A percentile compares a stretch with the other conserved stretches of the same genome.
phyloP scores from a whole-genome alignment of 805 yeast genomes.

The Starmerella cellae region DNA sequence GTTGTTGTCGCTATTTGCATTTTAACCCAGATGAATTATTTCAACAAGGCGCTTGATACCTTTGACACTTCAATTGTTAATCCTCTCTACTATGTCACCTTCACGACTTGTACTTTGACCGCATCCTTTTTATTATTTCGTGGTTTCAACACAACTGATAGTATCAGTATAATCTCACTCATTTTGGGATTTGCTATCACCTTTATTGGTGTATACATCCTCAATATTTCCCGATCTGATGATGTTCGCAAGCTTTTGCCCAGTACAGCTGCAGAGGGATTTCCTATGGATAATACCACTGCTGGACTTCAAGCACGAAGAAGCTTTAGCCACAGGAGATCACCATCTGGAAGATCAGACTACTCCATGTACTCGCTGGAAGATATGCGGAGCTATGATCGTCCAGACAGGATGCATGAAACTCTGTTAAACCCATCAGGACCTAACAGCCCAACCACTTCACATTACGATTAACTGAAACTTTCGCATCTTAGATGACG shows the following conservation, averaged over 20 bases:
- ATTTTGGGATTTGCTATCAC: slow-evolving; percentile 77
- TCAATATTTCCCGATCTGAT: slow-evolving; percentile 56
- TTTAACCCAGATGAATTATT: slow-evolving; percentile 82
- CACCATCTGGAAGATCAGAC: slow-evolving; percentile 9
- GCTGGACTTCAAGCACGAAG: slow-evolving; percentile 67
- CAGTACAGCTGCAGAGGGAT: slow-evolving; percentile 50
- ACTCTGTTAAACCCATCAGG: slow-evolving; percentile 16
- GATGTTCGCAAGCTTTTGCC: slow-evolving; percentile 25
- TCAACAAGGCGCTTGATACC: slow-evolving; percentile 85
- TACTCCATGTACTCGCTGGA: slow-evolving; percentile 9
- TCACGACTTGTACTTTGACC: slow-evolving; percentile 72
- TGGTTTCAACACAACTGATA: slow-evolving; percentile 74
- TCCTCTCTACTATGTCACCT: slow-evolving; percentile 80
- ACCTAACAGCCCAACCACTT: slow-evolving; percentile 2
- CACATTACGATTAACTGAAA: slow-evolving; percentile 7
- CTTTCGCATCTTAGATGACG: background rate
- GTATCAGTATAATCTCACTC: slow-evolving; percentile 66
- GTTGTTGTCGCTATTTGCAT: slow-evolving; percentile 69
- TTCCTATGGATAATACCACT: slow-evolving; percentile 73
- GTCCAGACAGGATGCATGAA: slow-evolving; percentile 13
- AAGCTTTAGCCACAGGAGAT: slow-evolving; percentile 43
- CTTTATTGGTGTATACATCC: slow-evolving; percentile 72
- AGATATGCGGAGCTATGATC: slow-evolving; percentile 7
- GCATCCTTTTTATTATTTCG: slow-evolving; percentile 78
- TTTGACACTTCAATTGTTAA: slow-evolving; percentile 86